phyloP scores from a whole-genome alignment of 1,139 yeast species.

The Sporopachydermia cereana region DNA sequence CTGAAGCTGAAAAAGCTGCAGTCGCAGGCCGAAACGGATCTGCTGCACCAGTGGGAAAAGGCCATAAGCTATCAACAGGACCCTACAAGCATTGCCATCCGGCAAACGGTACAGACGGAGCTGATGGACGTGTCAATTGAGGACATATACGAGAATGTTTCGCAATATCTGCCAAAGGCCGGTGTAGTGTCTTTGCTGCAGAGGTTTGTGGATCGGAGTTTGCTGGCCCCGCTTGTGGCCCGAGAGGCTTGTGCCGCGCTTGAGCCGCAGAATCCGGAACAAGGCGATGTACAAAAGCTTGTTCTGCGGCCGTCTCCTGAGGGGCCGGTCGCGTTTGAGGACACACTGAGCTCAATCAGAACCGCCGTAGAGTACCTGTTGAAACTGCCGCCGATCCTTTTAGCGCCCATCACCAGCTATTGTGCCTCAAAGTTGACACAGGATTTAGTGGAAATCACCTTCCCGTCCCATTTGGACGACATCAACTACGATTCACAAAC shows the following conservation, averaged over 20 bases:
- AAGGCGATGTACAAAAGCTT: too few species aligned
- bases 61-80: neutral
- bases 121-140: neutral
- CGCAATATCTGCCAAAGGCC: neutral
- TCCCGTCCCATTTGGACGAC: constrained; percentile 1
- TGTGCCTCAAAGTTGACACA: neutral
- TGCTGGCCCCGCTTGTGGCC: neutral
- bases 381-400: neutral
- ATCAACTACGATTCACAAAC: neutral
- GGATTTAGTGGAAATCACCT: neutral
- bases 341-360: neutral
- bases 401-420: neutral
- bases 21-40: neutral
- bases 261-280: neutral
- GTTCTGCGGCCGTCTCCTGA: too few species aligned
- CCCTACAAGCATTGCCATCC: neutral
- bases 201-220: neutral
- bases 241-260: neutral
- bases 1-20: neutral
- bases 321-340: neutral
- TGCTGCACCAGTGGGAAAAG: neutral
- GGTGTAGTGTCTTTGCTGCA: neutral
- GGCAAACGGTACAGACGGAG: neutral
- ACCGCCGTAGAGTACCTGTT: neutral
- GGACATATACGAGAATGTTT: neutral